Percentiles rank a stretch among this genome's conserved stretches.
phyloP scores from a whole-genome alignment of 1,139 yeast genomes.

The Protomyces gravidus region DNA sequence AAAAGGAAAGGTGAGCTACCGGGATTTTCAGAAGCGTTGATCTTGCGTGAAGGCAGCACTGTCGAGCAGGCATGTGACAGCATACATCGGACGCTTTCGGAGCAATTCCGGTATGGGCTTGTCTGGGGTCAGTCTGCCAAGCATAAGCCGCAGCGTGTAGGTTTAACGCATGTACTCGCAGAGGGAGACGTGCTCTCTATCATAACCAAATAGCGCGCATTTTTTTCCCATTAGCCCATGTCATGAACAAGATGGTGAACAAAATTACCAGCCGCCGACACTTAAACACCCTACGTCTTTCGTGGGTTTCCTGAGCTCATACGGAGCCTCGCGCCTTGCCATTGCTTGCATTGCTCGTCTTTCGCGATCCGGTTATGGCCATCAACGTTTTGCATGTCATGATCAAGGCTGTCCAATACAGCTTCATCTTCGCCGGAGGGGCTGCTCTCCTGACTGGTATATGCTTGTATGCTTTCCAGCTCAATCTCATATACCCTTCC shows the following conservation, averaged over 20 bases:
- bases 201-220: conserved; percentile 72
- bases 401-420: background rate
- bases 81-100: conserved; percentile 86
- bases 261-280: too few species aligned
- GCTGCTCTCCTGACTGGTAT: background rate
- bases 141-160: conserved; percentile 96
- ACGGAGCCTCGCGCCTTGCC: too few species aligned
- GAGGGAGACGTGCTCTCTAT: conserved; percentile 95
- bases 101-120: conserved; percentile 84
- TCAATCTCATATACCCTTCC: conserved; percentile 73
- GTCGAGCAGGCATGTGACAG: conserved; percentile 86
- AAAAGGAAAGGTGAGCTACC: conserved; percentile 75
- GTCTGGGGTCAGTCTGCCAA: conserved; percentile 97
- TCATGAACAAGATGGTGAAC: too few species aligned
- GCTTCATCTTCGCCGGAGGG: background rate
- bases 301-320: too few species aligned
- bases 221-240: too few species aligned
- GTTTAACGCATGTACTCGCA: conserved; percentile 71
- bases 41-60: conserved; percentile 70
- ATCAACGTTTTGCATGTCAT: background rate
- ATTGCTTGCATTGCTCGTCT: too few species aligned
- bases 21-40: conserved; percentile 83
- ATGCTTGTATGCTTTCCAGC: conserved; percentile 46
- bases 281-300: too few species aligned
- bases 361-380: too few species aligned